Evolutionary conservation across 768 basidiomycete genomes (phyloP).

Genomic region (Lyophyllum semitale): DNA sequence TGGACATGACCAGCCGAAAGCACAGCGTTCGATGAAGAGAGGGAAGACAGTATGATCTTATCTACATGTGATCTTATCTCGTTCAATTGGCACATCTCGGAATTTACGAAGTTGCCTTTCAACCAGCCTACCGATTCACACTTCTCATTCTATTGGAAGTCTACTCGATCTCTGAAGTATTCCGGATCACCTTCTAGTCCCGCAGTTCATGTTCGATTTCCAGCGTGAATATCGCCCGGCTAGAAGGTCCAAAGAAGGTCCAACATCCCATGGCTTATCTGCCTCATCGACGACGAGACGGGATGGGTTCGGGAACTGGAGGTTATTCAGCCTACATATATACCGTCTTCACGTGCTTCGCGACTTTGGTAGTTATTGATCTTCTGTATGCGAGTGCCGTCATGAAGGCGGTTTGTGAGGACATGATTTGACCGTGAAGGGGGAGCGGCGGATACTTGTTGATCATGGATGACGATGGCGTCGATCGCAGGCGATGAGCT

Average conservation of each 20-base stretch:
- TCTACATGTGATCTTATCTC: too few species aligned
- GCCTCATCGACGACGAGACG: not conserved
- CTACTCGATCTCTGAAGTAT: not conserved
- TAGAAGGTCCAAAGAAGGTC: not conserved
- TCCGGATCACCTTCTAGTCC: not conserved
- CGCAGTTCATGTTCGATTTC: not conserved
- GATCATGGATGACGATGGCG: conserved; percentile 39
- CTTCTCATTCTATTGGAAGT: too few species aligned
- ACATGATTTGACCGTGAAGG: not conserved
- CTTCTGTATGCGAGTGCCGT: conserved; percentile 22
- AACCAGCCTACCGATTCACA: too few species aligned
- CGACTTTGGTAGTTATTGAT: conserved; percentile 35
- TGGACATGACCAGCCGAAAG: conserved; percentile 16
- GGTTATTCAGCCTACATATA: too few species aligned
- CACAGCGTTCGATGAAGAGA: too few species aligned
- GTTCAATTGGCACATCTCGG: too few species aligned
- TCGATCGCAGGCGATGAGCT: conserved; percentile 29
- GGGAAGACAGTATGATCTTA: too few species aligned
- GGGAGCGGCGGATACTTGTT: conserved; percentile 19
- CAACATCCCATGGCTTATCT: not conserved
- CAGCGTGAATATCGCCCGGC: not conserved
- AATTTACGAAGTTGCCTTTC: too few species aligned
- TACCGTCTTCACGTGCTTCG: too few species aligned
- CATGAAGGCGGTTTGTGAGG: conserved; percentile 21
- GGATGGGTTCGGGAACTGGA: too few species aligned